Percentiles rank a stretch among this genome's conserved stretches.
Conservation (phyloP, 1,284 basidiomycete species). For the Ustilago trichophora region DNA sequence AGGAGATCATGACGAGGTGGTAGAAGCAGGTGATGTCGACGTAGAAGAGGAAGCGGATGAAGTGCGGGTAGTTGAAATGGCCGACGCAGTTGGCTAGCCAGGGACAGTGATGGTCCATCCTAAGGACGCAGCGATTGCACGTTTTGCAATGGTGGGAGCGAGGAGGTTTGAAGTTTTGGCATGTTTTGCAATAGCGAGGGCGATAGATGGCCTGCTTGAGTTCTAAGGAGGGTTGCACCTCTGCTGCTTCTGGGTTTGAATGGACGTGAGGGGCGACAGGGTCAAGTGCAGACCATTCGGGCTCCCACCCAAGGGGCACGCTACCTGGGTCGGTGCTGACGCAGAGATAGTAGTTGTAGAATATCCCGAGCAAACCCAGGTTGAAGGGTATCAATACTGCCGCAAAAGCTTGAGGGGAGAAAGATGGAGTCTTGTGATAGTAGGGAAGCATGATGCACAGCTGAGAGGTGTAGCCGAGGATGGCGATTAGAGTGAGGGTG, state of each 20-base stretch:
- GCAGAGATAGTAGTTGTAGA: slow-evolving; percentile 58
- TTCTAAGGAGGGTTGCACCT: slow-evolving; percentile 11
- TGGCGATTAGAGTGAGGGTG: slow-evolving; percentile 43
- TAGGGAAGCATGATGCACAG: slow-evolving; percentile 59
- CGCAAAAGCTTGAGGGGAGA: slow-evolving; percentile 73
- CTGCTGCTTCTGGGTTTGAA: not conserved
- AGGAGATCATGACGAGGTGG: slow-evolving; percentile 45
- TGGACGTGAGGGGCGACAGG: not conserved
- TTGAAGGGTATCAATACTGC: slow-evolving; percentile 85
- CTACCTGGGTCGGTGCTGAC: slow-evolving; percentile 54
- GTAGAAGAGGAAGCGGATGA: slow-evolving; percentile 70
- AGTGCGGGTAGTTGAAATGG: slow-evolving; percentile 66
- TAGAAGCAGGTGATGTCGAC: slow-evolving; percentile 81
- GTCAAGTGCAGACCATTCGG: slow-evolving; percentile 46
- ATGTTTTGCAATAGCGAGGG: slow-evolving; percentile 58
- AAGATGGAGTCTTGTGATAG: slow-evolving; percentile 44
- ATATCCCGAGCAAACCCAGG: slow-evolving; percentile 69
- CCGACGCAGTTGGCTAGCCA: slow-evolving; percentile 71
- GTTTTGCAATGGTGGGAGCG: slow-evolving; percentile 66
- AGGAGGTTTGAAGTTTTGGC: slow-evolving; percentile 59
- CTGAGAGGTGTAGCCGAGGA: slow-evolving; percentile 57
- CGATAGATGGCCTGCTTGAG: slow-evolving; percentile 35
- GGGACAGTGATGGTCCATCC: slow-evolving; percentile 70
- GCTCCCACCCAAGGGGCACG: slow-evolving; percentile 54
- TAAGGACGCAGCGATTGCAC: slow-evolving; percentile 60